These are phyloP conservation scores for Puya raimondii DNA, from an alignment of 176 grass and related monocot genomes.

Conservation along the genomic window DNA sequence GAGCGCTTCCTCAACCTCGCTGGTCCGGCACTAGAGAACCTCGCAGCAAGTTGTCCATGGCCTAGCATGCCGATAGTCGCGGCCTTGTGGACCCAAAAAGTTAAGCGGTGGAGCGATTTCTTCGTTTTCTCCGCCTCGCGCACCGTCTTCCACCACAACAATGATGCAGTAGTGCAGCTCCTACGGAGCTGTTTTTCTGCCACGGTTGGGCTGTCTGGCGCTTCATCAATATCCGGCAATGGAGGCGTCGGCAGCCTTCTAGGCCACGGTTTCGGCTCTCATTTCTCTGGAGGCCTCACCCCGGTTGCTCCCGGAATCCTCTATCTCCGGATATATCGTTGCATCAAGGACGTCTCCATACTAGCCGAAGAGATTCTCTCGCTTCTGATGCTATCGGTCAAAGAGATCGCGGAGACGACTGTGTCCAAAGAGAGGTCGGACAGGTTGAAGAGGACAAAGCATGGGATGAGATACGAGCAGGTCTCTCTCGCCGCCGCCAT, in stretches of 20 bases:
- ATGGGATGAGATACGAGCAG: constrained; percentile 48
- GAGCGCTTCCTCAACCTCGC: constrained; percentile 93
- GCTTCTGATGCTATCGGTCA: constrained; percentile 74
- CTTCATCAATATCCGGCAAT: constrained; percentile 41
- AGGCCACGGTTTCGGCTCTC: constrained; percentile 83
- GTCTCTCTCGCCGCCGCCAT: constrained; percentile 64
- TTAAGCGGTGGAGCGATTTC: constrained; percentile 91
- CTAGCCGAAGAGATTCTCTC: constrained; percentile 67
- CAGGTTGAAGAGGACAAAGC: constrained; percentile 61
- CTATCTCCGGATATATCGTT: constrained; percentile 74
- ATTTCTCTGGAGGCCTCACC: constrained; percentile 77
- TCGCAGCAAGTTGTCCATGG: constrained; percentile 94
- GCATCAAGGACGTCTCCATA: constrained; percentile 85
- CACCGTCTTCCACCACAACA: constrained; percentile 95
- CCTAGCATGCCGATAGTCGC: constrained; percentile 98
- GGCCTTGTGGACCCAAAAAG: constrained; percentile 89
- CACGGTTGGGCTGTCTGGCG: constrained; percentile 46
- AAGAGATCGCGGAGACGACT: constrained; percentile 62
- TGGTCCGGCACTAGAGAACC: constrained; percentile 87
- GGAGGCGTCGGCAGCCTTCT: constrained; percentile 79
- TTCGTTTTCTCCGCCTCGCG: constrained; percentile 86
- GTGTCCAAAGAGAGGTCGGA: constrained; percentile 33
- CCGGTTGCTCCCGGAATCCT: constrained; percentile 93
- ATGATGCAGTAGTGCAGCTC: constrained; percentile 67
- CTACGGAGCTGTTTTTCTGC: constrained; percentile 77